These are phyloP conservation scores for Haberlea rhodopensis DNA, from an alignment of 257 asterid species.

Conservation along the genomic window DNA sequence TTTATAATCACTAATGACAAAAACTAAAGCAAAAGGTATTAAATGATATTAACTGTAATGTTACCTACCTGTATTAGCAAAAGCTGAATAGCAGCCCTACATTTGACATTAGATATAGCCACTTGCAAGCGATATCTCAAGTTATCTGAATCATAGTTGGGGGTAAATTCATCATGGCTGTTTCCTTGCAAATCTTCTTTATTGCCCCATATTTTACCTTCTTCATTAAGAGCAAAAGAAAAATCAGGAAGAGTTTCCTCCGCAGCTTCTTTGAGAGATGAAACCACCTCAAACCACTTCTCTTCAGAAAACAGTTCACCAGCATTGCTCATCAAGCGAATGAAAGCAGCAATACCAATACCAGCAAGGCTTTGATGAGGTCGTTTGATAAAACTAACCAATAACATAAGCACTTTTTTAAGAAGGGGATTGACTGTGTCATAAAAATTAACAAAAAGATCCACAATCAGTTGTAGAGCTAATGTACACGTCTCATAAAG, in stretches of 20 bases:
- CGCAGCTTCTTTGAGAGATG: conserved; percentile 82
- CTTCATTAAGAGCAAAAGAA: conserved; percentile 70
- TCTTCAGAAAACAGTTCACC: conserved; percentile 89
- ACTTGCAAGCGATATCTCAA: conserved; percentile 55
- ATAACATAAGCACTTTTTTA: conserved; percentile 68
- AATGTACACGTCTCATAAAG: conserved; percentile 96
- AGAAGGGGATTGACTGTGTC: conserved; percentile 91
- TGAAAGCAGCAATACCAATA: conserved; percentile 98
- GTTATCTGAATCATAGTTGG: conserved; percentile 55
- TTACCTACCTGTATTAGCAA: conserved; percentile 77
- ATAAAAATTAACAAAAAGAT: conserved; percentile 91
- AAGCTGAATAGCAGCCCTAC: conserved; percentile 97
- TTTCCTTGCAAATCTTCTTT: conserved; percentile 49
- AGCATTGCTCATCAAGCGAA: conserved; percentile 96
- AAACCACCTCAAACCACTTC: conserved; percentile 89
- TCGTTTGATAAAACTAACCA: conserved; percentile 91
- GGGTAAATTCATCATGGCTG: conserved; percentile 48
- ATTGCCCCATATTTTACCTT: conserved; percentile 36
- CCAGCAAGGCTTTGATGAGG: conserved; percentile 99
- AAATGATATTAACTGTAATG: conserved; percentile 9
- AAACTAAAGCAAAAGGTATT: conserved; percentile 21
- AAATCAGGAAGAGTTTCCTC: conserved; percentile 79
- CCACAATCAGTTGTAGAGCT: conserved; percentile 95
- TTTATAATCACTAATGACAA: not conserved
- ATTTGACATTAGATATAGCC: conserved; percentile 76